Evolutionary conservation across 208 protist species (phyloP), one percentile per base, ranked within the genome.

Genomic region (Trichomonas vaginalis): DNA sequence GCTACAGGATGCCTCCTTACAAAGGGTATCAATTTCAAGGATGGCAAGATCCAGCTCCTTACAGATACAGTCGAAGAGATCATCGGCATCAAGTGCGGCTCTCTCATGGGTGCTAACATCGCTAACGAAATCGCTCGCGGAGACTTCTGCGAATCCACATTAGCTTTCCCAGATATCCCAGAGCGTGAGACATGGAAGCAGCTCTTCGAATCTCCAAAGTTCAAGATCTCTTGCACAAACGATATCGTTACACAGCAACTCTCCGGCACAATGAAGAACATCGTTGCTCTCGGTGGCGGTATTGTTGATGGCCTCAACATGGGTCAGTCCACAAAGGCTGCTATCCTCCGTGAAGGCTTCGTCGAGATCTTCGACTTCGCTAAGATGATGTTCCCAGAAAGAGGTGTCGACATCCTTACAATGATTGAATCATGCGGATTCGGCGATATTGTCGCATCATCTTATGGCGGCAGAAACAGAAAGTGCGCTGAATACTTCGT

Each of bases 401-500:
- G n/a, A 21, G n/a, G 32, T 79, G 17, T 48, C 47, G 32, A 96
- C 4, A 46, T 95, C 14, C n/a, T 92, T 39, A 97, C 96, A 40
- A 70, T 97, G 45, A 47, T 96, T 17, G 96, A 97, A 62, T 87
- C 61, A 12, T 97, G 96, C 51, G 96, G 96, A 27, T 82, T 96
- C 32, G 96, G 95, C 27, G 96, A 96, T 88, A 45, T 97, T 4
- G 95, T 97, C 95, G 96, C 96, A 35, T 97, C 97, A 14, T 97
- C 97, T 95, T 96, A 82, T 95, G 96, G 96, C 86, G 97, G 97
- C 0, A 88, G 97, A 39, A 97, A 98, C 88, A 96, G 96, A 48
- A 97, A 97, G 95, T 95, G 95, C 80, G 96, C 97, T 40, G 95
- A 96, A 86, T 97, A 96, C 35, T 97, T 97, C 95, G 97, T 96